Evolutionary conservation across 2,329 filamentous ascomycete species (phyloP).

Genomic region (Cercospora nicotianae): DNA sequence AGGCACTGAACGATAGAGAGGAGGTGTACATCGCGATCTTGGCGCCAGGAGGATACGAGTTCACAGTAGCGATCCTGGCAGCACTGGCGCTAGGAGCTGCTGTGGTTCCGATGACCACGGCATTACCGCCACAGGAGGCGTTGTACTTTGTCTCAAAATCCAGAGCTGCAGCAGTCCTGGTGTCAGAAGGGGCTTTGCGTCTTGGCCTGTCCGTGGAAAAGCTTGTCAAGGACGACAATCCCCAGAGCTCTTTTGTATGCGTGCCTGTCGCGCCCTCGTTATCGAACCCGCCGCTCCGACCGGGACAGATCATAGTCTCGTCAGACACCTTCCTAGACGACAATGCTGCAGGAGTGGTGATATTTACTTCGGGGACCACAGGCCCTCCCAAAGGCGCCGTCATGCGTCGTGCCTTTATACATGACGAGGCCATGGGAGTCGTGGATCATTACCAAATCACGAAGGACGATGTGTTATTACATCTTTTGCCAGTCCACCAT

Average conservation of each 20-base stretch:
- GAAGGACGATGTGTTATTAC: constrained; percentile 48
- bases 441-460: constrained; percentile 44
- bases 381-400: constrained; percentile 49
- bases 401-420: constrained; percentile 46
- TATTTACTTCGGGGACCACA: constrained; percentile 52
- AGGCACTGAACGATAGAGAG: constrained; percentile 37
- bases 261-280: constrained; percentile 42
- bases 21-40: constrained; percentile 50
- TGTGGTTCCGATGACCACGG: constrained; percentile 48
- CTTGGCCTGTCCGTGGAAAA: constrained; percentile 35
- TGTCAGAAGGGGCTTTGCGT: constrained; percentile 39
- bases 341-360: constrained; percentile 45
- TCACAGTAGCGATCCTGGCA: constrained; percentile 50
- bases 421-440: constrained; percentile 41
- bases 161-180: constrained; percentile 42
- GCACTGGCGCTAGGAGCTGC: constrained; percentile 51
- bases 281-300: constrained; percentile 34
- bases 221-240: constrained; percentile 32
- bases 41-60: constrained; percentile 51
- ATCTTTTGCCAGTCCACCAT: constrained; percentile 54
- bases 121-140: constrained; percentile 46
- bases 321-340: constrained; percentile 45
- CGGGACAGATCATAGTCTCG: constrained; percentile 43
- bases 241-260: constrained; percentile 37
- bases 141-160: constrained; percentile 49